Percentiles rank a stretch among this genome's conserved stretches.
Conservation (phyloP, 1,284 basidiomycete genomes). For the Lignosus rhinocerotis region DNA sequence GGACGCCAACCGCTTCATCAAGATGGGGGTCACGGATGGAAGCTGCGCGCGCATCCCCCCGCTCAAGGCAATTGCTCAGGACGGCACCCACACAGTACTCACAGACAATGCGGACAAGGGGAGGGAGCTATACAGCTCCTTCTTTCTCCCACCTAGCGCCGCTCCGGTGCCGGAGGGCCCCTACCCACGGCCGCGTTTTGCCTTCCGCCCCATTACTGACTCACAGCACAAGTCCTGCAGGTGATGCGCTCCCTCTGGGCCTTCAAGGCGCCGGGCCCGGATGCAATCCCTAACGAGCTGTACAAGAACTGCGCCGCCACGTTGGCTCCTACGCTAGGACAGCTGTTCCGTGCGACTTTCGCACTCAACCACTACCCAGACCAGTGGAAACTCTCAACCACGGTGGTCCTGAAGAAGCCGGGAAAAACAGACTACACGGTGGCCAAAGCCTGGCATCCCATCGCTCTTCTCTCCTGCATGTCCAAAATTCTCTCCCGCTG, state of each 20-base stretch:
- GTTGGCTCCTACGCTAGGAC: no score
- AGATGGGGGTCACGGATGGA: constrained; percentile 31
- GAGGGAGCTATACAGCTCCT: constrained; percentile 27
- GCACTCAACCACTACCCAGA: background rate
- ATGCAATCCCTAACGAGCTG: no score
- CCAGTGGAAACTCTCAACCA: background rate
- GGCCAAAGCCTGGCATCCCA: constrained; percentile 29
- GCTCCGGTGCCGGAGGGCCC: constrained; percentile 2
- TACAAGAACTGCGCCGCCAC: no score
- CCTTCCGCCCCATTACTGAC: constrained; percentile 22
- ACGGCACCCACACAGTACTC: background rate
- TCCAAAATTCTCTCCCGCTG: constrained; percentile 36
- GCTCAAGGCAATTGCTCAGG: background rate
- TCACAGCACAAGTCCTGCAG: constrained; percentile 23
- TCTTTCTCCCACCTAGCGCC: constrained; percentile 33
- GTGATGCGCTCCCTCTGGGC: constrained; percentile 20
- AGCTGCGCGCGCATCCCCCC: no score
- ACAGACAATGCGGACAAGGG: constrained; percentile 32
- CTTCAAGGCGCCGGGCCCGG: constrained; percentile 39
- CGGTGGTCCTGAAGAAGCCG: no score
- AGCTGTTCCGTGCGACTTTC: background rate
- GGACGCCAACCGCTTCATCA: constrained; percentile 35
- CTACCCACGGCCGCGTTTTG: constrained; percentile 30
- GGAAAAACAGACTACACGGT: constrained; percentile 8
- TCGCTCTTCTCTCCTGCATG: constrained; percentile 39